These are phyloP conservation scores for Sanghuangporus baumii DNA, from an alignment of 1,284 basidiomycete genomes.

Conservation along the genomic window DNA sequence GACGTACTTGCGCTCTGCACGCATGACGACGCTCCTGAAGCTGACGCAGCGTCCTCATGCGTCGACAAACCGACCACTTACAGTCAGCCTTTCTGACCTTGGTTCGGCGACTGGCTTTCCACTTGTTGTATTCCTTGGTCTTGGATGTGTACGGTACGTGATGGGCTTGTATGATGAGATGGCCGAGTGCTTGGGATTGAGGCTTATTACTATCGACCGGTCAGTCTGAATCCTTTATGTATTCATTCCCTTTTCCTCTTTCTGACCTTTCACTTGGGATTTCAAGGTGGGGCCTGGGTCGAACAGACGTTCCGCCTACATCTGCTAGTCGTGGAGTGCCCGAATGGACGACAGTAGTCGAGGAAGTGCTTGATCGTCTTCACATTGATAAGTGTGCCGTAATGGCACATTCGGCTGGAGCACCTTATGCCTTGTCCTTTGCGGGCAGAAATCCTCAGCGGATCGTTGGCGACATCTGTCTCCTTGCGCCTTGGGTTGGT, in stretches of 20 bases:
- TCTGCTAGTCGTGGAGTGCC: conserved; percentile 69
- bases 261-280: neutral
- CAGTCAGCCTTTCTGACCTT: conserved; percentile 91
- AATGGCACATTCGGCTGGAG: conserved; percentile 95
- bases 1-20: conserved; percentile 77
- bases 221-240: conserved; percentile 28
- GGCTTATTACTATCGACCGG: conserved; percentile 94
- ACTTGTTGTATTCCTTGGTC: conserved; percentile 85
- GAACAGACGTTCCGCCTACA: conserved; percentile 66
- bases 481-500: conserved; percentile 96
- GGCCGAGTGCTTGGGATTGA: conserved; percentile 79
- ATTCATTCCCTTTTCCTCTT: neutral
- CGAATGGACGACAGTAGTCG: conserved; percentile 88
- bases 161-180: conserved; percentile 96
- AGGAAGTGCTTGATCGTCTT: conserved; percentile 82
- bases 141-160: conserved; percentile 92
- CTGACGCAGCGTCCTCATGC: conserved; percentile 78
- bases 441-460: conserved; percentile 71
- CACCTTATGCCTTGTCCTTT: conserved; percentile 89
- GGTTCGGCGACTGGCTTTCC: conserved; percentile 80
- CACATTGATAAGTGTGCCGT: conserved; percentile 79
- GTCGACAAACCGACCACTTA: conserved; percentile 62
- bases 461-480: conserved; percentile 79
- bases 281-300: conserved; percentile 85
- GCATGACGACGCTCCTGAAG: conserved; percentile 77